These are phyloP conservation scores for Rehmannia glutinosa DNA, from an alignment of 257 asterid species.

Conservation along the genomic window DNA sequence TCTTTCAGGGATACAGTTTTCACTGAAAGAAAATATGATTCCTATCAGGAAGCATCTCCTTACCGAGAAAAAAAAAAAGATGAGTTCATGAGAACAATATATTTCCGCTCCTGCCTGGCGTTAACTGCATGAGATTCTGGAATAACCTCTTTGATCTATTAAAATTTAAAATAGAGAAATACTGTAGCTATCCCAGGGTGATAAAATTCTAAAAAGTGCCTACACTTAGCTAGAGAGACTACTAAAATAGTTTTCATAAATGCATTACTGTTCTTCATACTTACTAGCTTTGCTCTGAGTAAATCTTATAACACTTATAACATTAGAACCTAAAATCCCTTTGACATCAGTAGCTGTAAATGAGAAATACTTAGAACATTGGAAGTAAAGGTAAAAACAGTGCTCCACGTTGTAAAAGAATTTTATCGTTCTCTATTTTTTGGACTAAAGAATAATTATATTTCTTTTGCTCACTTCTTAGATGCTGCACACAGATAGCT, in stretches of 20 bases:
- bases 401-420: neutral
- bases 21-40: neutral
- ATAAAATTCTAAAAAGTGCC: too few species aligned
- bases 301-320: too few species aligned
- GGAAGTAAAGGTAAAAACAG: neutral
- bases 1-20: neutral
- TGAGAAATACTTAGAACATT: neutral
- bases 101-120: too few species aligned
- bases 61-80: too few species aligned
- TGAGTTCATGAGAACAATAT: too few species aligned
- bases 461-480: neutral
- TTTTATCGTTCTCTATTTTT: neutral
- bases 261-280: too few species aligned
- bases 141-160: neutral
- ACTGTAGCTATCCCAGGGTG: neutral
- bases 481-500: neutral
- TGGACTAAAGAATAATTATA: neutral
- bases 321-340: too few species aligned
- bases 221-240: too few species aligned
- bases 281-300: too few species aligned
- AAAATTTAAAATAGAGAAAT: neutral
- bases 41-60: neutral
- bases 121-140: neutral
- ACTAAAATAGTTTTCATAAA: too few species aligned
- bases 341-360: too few species aligned